Percentiles rank a stretch among this genome's conserved stretches.
Evolutionary conservation across 805 yeast species (phyloP).

Genomic region (Schwanniomyces sp.): DNA sequence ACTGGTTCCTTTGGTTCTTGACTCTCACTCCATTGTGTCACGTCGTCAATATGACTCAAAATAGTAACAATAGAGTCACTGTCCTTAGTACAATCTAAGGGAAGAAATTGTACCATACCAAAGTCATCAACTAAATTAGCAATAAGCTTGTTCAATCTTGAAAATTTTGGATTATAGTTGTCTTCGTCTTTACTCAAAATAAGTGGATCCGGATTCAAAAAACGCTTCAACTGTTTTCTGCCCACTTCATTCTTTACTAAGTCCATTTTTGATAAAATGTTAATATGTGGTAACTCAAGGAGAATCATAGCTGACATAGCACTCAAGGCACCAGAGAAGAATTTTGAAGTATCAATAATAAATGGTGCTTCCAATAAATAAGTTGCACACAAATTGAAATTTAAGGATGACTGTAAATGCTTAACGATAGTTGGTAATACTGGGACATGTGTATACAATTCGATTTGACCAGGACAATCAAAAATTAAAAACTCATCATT

Average conservation of each 20-base stretch:
- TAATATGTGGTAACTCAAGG: conserved; percentile 91
- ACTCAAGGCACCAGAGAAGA: conserved; percentile 90
- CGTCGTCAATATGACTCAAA: conserved; percentile 89
- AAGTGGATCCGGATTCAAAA: conserved; percentile 88
- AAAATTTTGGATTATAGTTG: conserved; percentile 56
- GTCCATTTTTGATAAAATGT: conserved; percentile 84
- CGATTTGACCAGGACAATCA: conserved; percentile 98
- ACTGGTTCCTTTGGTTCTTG: conserved; percentile 97
- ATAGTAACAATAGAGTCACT: conserved; percentile 79
- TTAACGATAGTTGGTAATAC: conserved; percentile 86
- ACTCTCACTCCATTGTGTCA: conserved; percentile 95
- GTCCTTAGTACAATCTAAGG: conserved; percentile 69
- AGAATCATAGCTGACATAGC: conserved; percentile 99
- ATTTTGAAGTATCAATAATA: conserved; percentile 85
- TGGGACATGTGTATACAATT: conserved; percentile 90
- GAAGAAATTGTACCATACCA: conserved; percentile 97
- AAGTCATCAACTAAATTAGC: conserved; percentile 94
- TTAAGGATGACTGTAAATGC: conserved; percentile 76
- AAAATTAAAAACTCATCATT: conserved; percentile 92
- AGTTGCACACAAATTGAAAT: conserved; percentile 88
- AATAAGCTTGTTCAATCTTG: conserved; percentile 72
- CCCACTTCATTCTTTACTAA: conserved; percentile 77
- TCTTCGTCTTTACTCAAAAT: conserved; percentile 56
- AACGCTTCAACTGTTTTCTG: conserved; percentile 75
- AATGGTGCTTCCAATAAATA: conserved; percentile 93